Conservation (phyloP, 441 rosid species). For the Theobroma grandiflorum region DNA sequence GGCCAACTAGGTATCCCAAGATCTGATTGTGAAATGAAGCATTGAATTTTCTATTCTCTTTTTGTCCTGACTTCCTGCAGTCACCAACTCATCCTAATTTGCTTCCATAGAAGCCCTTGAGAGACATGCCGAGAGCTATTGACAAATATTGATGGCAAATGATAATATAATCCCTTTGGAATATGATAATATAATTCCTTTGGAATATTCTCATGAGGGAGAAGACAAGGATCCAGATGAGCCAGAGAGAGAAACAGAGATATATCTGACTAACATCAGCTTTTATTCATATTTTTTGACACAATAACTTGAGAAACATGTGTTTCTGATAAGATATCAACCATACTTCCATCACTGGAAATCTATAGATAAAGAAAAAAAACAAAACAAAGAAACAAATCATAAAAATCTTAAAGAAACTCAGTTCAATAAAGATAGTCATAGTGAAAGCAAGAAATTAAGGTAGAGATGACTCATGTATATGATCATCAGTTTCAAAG, state of each 20-base stretch:
- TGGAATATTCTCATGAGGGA: not conserved
- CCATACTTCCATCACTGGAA: not conserved
- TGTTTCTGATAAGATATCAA: not conserved
- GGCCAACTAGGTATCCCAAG: too few relatives aligned
- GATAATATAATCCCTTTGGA: not conserved
- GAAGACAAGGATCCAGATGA: not conserved
- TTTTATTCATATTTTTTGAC: not conserved
- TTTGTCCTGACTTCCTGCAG: too few relatives aligned
- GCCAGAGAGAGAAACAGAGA: too few relatives aligned
- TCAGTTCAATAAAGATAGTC: not conserved
- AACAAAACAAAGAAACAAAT: not conserved
- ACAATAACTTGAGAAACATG: not conserved
- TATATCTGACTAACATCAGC: not conserved
- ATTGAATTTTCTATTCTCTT: too few relatives aligned
- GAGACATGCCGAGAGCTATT: not conserved
- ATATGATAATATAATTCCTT: not conserved
- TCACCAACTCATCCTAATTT: too few relatives aligned
- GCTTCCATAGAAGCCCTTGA: too few relatives aligned
- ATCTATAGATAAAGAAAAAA: not conserved
- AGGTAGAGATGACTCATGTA: not conserved
- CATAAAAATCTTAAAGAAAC: not conserved
- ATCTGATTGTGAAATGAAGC: too few relatives aligned
- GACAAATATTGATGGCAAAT: not conserved
- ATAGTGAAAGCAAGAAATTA: constrained; percentile 1
- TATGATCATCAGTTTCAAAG: constrained; percentile 2